Base-by-base conservation (phyloP, 139 green algal species). In the Marvania coccoides region DNA sequence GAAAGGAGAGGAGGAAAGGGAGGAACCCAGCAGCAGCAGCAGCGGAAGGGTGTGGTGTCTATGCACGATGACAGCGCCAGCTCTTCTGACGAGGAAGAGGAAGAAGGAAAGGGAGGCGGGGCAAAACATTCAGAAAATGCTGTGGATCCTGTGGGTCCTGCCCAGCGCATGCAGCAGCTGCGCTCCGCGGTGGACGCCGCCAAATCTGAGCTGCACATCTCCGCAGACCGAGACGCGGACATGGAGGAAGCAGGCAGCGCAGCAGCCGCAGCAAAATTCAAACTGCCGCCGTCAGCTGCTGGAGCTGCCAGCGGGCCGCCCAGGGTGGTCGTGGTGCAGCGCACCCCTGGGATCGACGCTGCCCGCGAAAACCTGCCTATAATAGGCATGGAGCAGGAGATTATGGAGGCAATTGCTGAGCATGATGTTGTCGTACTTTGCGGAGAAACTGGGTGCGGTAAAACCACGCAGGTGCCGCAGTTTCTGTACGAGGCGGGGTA, bases 391-490 rank as follows among this genome's bases (percentile, higher is more conserved):
- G 92, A 98, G 81, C 83, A 91, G 63, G 89, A 96, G 69, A 80
- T 97, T 28, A 92, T 98, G 86, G 91, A 96, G 78, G 80, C 79
- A 4, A 66, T 96, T 9, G 29, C 53, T 3, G 54, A 69, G 2
- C 47, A 87, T 34, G 85, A 92, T 63, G 84, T 96, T 5, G 57
- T 96, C 19, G 74, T 92, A 36, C 69, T 97, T 47, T 95, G 84
- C 63, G 92, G 92, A 28, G 91, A 94, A 79, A 96, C 90, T 2
- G 92, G 92, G 4, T 95, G 83, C 63, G 91, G 91, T 42, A 97
- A 97, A 59, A 98, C 91, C 26, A 97, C 91, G 7, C 91, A 96
- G 83, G 86, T 96, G 15, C 91, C 91, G 3, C 92, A 98, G 57
- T 98, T 98, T 68, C 76, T 98, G 47, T 83, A 88, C 47, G 91